Conservation (phyloP, 129 eudicot species). For the Saussurea involucrata region DNA sequence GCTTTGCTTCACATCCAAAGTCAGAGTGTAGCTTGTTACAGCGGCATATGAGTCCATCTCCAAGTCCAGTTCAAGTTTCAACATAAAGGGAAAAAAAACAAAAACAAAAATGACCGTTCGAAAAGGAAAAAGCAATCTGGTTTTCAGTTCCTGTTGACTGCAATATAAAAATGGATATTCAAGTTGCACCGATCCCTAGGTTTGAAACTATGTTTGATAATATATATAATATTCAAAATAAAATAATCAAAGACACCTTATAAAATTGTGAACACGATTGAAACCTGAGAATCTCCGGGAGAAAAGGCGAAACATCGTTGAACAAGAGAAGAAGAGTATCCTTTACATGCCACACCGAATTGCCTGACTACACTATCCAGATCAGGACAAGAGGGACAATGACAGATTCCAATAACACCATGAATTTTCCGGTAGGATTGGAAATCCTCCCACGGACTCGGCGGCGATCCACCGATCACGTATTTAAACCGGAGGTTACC, state of each 20-base stretch:
- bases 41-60: not conserved
- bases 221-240: not conserved
- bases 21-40: not conserved
- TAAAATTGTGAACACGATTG: not conserved
- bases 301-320: slow-evolving; percentile 84
- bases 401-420: slow-evolving; percentile 77
- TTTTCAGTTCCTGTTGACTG: not conserved
- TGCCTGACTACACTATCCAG: slow-evolving; percentile 45
- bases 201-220: not conserved
- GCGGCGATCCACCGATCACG: slow-evolving; percentile 74
- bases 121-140: not conserved
- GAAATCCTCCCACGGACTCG: slow-evolving; percentile 94
- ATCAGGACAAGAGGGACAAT: slow-evolving; percentile 84
- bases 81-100: not conserved
- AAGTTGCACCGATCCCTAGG: not conserved
- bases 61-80: not conserved
- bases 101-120: not conserved
- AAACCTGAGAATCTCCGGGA: slow-evolving; percentile 86
- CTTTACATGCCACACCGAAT: slow-evolving; percentile 46
- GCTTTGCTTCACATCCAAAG: not conserved
- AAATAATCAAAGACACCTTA: not conserved
- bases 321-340: slow-evolving; percentile 53
- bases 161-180: not conserved
- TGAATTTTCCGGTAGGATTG: slow-evolving; percentile 76
- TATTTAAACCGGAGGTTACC: slow-evolving; percentile 73